phyloP scores from a whole-genome alignment of 352 stramenopile genomes.

The Phytopythium kandeliae region DNA sequence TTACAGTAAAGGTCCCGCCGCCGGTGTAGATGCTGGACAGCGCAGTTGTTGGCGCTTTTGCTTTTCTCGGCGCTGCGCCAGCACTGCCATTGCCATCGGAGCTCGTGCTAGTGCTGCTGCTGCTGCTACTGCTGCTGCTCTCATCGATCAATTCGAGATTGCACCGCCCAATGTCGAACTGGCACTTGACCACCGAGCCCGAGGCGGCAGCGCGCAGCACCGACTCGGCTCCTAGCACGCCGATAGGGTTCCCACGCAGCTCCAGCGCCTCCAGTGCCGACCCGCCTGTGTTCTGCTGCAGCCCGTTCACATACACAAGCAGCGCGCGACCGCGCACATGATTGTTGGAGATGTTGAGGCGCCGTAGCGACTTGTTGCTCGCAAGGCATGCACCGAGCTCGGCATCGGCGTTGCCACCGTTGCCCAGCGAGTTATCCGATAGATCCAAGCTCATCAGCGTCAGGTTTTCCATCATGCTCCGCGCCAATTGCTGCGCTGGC shows the following conservation, averaged over 20 bases:
- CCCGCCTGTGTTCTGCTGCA: conserved; percentile 39
- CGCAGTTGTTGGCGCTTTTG: neutral
- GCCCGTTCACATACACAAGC: conserved; percentile 52
- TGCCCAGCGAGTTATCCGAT: conserved; percentile 69
- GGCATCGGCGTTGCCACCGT: conserved; percentile 56
- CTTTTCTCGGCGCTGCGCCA: neutral
- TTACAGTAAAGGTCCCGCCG: conserved; percentile 34
- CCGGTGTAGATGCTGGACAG: neutral
- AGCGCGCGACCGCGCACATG: conserved; percentile 56
- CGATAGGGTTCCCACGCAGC: conserved; percentile 66
- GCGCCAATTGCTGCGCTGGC: conserved; percentile 50
- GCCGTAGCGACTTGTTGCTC: conserved; percentile 55
- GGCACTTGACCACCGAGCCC: conserved; percentile 38
- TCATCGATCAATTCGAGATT: conserved; percentile 58
- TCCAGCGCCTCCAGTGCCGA: conserved; percentile 39
- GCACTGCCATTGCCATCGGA: neutral
- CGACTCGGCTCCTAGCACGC: conserved; percentile 45
- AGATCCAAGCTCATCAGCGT: conserved; percentile 57
- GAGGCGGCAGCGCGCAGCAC: conserved; percentile 47
- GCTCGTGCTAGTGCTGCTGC: neutral
- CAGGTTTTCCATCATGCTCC: conserved; percentile 70
- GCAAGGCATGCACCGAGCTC: conserved; percentile 56
- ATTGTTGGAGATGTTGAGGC: conserved; percentile 64
- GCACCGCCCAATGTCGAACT: conserved; percentile 58
- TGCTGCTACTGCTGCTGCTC: neutral